phyloP scores from a whole-genome alignment of 495 filamentous ascomycete species.

The Aspergillus carlsbadensis region DNA sequence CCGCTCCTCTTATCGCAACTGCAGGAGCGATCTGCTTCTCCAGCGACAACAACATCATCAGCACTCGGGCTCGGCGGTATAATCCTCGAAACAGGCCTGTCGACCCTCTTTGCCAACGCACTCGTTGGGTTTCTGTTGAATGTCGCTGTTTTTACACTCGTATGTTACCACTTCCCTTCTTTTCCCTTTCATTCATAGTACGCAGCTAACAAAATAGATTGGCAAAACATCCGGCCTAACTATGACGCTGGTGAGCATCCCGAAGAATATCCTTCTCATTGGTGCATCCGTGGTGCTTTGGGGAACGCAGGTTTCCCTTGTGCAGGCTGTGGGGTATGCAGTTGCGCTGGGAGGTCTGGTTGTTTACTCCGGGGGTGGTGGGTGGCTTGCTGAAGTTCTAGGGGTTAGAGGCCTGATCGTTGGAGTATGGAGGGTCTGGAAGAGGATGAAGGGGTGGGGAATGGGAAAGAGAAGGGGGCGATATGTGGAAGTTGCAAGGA shows the following conservation, averaged over 20 bases:
- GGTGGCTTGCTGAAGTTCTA: background rate
- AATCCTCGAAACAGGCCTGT: slow-evolving; percentile 49
- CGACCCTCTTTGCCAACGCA: slow-evolving; percentile 63
- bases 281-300: slow-evolving; percentile 63
- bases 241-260: slow-evolving; percentile 71
- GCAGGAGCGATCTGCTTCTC: background rate
- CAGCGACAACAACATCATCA: background rate
- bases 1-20: slow-evolving; percentile 45
- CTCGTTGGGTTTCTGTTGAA: slow-evolving; percentile 75
- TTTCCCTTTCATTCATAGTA: background rate
- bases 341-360: background rate
- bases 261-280: slow-evolving; percentile 76
- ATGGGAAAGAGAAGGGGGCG: no score
- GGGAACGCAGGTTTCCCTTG: slow-evolving; percentile 38
- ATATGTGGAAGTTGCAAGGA: background rate
- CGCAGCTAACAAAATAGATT: slow-evolving; percentile 51
- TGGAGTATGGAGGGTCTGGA: no score
- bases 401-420: no score
- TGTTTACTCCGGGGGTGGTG: slow-evolving; percentile 3
- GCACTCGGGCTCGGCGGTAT: background rate
- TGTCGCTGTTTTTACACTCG: slow-evolving; percentile 72
- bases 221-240: slow-evolving; percentile 76
- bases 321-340: slow-evolving; percentile 3
- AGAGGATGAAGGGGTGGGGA: no score
- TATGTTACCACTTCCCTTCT: slow-evolving; percentile 40